Base-by-base conservation (phyloP, 129 eudicot genomes). In the Lonicera japonica region DNA sequence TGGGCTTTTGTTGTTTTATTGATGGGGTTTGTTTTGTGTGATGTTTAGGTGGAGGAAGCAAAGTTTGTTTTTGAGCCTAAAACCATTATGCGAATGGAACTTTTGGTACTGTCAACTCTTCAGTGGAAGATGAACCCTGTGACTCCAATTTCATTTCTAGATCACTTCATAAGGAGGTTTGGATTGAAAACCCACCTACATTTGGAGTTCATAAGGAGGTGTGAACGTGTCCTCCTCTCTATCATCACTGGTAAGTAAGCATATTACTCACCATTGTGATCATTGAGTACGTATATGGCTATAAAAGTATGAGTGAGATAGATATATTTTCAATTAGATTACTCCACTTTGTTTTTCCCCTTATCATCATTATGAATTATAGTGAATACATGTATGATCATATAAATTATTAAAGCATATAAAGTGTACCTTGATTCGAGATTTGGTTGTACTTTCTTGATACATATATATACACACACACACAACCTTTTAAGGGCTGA, bases 41-140 rank as follows among this genome's bases (percentile, higher is more conserved):
- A 14, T 24, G 15, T 34, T 11, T 43, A 89, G 94, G 85, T 82
- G 25, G 94, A 79, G 51, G 95, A 90, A 25, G 51, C 82, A 13
- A 84, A 78, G 63, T 82, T 74, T 63, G 75, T 81, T 64, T 91
- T 91, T 73, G 96, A 87, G 61, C 78, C 98, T 24, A 87, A 82
- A 62, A 87, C 88, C 24, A 73, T 91, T 21, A 77, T 77, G 83
- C 87, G 86, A 68, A 92, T 92, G 96, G 96, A 92, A 67, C 87
- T 88, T 53, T 60, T 92, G 80, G 89, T 92, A 64, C 76, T 92
- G 45, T 73, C 99, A 43, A 74, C 83, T 22, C 91, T 92, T 38
- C 67, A 83, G 20, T 92, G 99, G 99, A 92, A 75, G 75, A 84
- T 83, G 95, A 88, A 83, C 68, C 90, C 94, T 15, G 96, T 88